Evolutionary conservation across 2,329 filamentous ascomycete species (phyloP), one percentile per base, ranked within the genome.

Genomic region (Neocatenulostroma microsporum): DNA sequence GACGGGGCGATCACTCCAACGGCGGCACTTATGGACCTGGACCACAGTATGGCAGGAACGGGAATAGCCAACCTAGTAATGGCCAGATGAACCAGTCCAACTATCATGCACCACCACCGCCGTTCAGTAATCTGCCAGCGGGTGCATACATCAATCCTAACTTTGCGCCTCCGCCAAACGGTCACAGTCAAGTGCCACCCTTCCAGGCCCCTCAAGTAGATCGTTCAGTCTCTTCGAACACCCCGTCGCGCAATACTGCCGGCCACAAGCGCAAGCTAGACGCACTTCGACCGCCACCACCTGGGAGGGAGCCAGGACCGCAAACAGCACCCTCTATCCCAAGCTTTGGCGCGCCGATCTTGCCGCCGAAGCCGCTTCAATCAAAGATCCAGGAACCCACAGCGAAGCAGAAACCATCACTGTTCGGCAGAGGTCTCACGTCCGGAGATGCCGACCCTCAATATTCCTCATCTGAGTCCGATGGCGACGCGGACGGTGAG

Each of bases 341-440:
- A 5, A 50, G 47, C n/a, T 58, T 59, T 37, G 58, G 56, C 17
- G 34, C 48, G 7, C 43, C 51, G 3, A 26, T 54, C 1, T 23
- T 51, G 3, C 21, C 44, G 38, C 20, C 37, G 37, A 31, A 35
- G 36, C 18, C 31, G 23, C 5, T 15, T n/a, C n/a, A n/a, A n/a
- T n/a, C n/a, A n/a, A n/a, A n/a, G n/a, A n/a, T n/a, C 30, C n/a
- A 18, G 28, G 10, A 14, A 17, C 10, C 11, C 9, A 20, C 11
- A n/a, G 23, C 31, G 2, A 42, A 36, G 13, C 9, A 25, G 7
- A 43, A 40, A 15, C 36, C 26, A 21, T 37, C 39, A 11, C 46
- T 45, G 25, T 83, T 83, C 47, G 79, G 78, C 1, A 69, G 87
- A 17, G 83, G 83, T 21, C 67, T 88, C 32, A 83, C 79, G 7